Conservation (phyloP, 2,329 filamentous ascomycete genomes). For the Nothomitra cinnamomea region DNA sequence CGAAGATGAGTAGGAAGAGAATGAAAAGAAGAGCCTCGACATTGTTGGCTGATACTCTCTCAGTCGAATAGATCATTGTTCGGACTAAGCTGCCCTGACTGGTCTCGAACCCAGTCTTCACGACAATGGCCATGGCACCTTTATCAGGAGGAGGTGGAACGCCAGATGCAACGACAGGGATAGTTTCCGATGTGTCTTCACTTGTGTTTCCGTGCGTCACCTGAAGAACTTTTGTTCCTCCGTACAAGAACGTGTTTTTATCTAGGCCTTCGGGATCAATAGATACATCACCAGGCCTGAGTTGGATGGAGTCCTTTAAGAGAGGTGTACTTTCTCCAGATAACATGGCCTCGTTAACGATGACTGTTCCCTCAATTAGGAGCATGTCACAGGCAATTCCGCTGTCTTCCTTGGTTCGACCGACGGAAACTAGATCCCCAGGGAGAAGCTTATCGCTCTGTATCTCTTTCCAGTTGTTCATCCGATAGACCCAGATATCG, state of each 20-base stretch:
- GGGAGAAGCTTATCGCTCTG: conserved; percentile 84
- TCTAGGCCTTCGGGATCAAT: conserved; percentile 85
- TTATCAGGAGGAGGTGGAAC: conserved; percentile 79
- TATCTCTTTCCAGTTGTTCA: conserved; percentile 75
- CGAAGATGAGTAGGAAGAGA: conserved; percentile 88
- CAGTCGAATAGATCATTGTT: conserved; percentile 99
- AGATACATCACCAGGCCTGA: conserved; percentile 62
- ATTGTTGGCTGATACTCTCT: conserved; percentile 97
- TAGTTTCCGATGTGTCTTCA: conserved; percentile 41
- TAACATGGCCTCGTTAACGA: conserved; percentile 98
- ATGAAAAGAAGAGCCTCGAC: conserved; percentile 94
- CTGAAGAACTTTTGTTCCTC: conserved; percentile 93
- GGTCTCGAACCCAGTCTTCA: conserved; percentile 97
- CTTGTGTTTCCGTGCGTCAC: conserved; percentile 73
- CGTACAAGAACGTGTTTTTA: conserved; percentile 93
- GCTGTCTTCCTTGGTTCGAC: conserved; percentile 88
- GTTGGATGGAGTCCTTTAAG: conserved; percentile 86
- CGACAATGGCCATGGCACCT: conserved; percentile 81
- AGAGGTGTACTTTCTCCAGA: conserved; percentile 95
- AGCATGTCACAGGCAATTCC: conserved; percentile 97
- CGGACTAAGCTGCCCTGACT: conserved; percentile 94
- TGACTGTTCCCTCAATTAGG: conserved; percentile 82
- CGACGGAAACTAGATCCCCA: conserved; percentile 82
- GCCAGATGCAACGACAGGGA: conserved; percentile 53
- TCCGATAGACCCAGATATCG: conserved; percentile 76